Evolutionary conservation across 2,329 filamentous ascomycete genomes (phyloP), one percentile per base, ranked within the genome.

Genomic region (Cladosporium cucumerinum): DNA sequence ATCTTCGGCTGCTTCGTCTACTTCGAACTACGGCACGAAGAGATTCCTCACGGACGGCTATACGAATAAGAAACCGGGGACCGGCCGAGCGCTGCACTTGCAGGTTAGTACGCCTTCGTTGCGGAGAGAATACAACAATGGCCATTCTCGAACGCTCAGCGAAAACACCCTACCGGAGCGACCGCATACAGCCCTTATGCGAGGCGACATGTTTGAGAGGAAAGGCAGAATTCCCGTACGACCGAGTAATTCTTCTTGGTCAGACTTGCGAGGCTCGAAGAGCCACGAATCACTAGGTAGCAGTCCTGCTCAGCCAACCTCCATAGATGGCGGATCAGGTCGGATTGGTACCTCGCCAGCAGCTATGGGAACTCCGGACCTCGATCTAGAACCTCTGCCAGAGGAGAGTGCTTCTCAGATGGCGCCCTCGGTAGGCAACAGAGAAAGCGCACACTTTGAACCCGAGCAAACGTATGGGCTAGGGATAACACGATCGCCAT

Each of bases 401-500:
- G 80, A 82, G 66, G 78, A 80, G 57, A 76, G 60, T 32, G 60
- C 60, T 46, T 62, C 60, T 28, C 60, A 62, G 4, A 36, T 62
- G 3, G 60, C 49, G 0, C 60, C 60, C 16, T 62, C 60, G 43
- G 60, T 55, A 21, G 39, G 34, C 12, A 49, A 65, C 11, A 46
- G 49, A 5, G 51, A 55, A 16, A 62, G 48, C 4, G n/a, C 49
- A 16, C 30, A 61, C 26, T 51, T 28, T 21, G 57, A 65, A n/a
- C 51, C 60, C 11, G 49, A 34, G 12, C 43, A 54, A 23, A 34
- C 18, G 10, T 62, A 72, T 64, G 69, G 69, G 28, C 66, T 72
- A 14, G 82, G 82, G 1, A 77, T 89, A 10, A 85, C 85, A 28
- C 84, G 91, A 21, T 88, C 90, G 2, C 83, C 87, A 16, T 94